These are phyloP conservation scores for Cercospora zeina DNA, from an alignment of 2,329 filamentous ascomycete species.

Conservation along the genomic window DNA sequence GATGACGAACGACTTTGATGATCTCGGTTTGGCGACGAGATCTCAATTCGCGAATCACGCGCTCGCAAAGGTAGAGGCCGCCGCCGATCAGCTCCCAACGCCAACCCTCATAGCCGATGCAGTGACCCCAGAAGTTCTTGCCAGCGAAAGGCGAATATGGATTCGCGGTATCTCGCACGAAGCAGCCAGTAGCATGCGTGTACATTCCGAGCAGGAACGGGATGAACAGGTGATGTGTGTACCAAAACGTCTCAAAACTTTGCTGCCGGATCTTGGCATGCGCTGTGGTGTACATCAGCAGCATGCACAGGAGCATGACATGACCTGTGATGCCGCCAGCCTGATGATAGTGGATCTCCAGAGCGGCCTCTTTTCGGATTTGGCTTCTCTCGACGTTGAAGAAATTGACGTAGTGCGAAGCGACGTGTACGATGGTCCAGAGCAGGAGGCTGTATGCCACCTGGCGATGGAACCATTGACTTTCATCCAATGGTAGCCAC, in stretches of 20 bases:
- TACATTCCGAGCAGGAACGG: slow-evolving; percentile 92
- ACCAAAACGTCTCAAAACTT: slow-evolving; percentile 98
- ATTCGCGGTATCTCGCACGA: slow-evolving; percentile 77
- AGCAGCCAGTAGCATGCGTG: slow-evolving; percentile 93
- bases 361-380: slow-evolving; percentile 73
- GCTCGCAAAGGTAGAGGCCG: slow-evolving; percentile 80
- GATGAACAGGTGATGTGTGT: slow-evolving; percentile 97
- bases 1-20: slow-evolving; percentile 90
- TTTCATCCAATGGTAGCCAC: slow-evolving; percentile 93
- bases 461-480: slow-evolving; percentile 94
- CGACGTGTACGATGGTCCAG: slow-evolving; percentile 75
- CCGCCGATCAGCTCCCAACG: slow-evolving; percentile 91
- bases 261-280: slow-evolving; percentile 93
- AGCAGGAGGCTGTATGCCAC: slow-evolving; percentile 85
- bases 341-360: slow-evolving; percentile 89
- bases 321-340: slow-evolving; percentile 92
- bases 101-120: slow-evolving; percentile 94
- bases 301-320: slow-evolving; percentile 98
- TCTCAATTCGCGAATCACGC: slow-evolving; percentile 87
- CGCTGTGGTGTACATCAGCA: slow-evolving; percentile 95
- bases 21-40: slow-evolving; percentile 82
- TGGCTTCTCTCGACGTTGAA: slow-evolving; percentile 89
- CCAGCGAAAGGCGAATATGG: slow-evolving; percentile 83
- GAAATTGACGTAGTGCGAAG: slow-evolving; percentile 95
- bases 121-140: slow-evolving; percentile 81